Percentiles rank a stretch among this genome's conserved stretches.
These are phyloP conservation scores for Sechiopsis laciniata DNA, from an alignment of 306 rosid species.

Conservation along the genomic window DNA sequence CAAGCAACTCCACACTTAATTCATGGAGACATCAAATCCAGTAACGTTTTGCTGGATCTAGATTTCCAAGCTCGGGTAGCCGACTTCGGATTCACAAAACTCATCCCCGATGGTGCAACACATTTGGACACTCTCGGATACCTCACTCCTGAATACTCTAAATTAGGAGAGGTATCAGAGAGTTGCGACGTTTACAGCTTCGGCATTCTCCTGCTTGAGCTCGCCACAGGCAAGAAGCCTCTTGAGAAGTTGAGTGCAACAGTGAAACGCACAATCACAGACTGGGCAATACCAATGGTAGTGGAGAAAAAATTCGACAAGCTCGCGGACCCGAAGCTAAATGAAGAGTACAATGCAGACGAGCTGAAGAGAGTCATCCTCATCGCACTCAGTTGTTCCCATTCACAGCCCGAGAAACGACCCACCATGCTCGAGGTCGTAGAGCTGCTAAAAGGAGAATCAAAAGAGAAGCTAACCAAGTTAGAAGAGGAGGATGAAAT, in stretches of 20 bases:
- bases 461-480: conserved; percentile 52
- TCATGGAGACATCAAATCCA: conserved; percentile 85
- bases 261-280: conserved; percentile 54
- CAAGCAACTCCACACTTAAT: conserved; percentile 87
- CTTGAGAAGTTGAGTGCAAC: conserved; percentile 49
- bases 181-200: conserved; percentile 91
- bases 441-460: conserved; percentile 70
- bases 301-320: conserved; percentile 56
- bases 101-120: conserved; percentile 92
- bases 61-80: conserved; percentile 81
- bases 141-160: conserved; percentile 94
- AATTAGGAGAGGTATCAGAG: conserved; percentile 86
- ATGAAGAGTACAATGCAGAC: conserved; percentile 60
- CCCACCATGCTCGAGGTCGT: conserved; percentile 75
- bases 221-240: conserved; percentile 83
- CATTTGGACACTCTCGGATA: conserved; percentile 98
- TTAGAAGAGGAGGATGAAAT: conserved; percentile 58
- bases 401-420: conserved; percentile 63
- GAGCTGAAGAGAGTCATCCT: conserved; percentile 72
- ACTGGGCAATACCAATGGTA: conserved; percentile 89
- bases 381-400: conserved; percentile 63
- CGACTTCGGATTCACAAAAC: conserved; percentile 90
- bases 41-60: conserved; percentile 73
- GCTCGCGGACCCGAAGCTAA: conserved; percentile 72
- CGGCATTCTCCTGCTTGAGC: conserved; percentile 87